Evolutionary conservation across 2,329 filamentous ascomycete genomes (phyloP).

Genomic region (Graphiopsis chlorocephala): DNA sequence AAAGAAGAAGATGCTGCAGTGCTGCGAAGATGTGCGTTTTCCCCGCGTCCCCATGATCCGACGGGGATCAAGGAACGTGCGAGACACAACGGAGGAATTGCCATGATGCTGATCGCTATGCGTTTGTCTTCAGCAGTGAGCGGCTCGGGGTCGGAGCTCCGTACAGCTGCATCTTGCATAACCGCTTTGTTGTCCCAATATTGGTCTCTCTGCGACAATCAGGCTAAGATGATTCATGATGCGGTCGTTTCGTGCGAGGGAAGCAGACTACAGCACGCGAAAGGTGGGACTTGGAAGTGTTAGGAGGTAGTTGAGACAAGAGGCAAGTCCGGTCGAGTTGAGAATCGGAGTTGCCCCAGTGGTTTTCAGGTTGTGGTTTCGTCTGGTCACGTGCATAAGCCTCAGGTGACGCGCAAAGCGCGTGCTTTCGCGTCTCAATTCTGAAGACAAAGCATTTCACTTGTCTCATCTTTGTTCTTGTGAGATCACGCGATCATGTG

Average conservation of each 20-base stretch:
- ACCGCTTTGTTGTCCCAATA: background rate
- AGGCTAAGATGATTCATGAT: background rate
- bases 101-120: background rate
- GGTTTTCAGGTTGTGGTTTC: background rate
- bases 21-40: background rate
- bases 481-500: conserved; percentile 2
- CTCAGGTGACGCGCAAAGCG: background rate
- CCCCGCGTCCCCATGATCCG: background rate
- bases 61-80: background rate
- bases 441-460: conserved; percentile 1
- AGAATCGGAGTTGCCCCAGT: background rate
- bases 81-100: background rate
- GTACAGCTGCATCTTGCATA: background rate
- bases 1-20: background rate
- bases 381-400: background rate
- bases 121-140: background rate
- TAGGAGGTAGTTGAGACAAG: background rate
- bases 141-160: background rate
- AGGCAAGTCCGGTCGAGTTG: background rate
- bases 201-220: background rate
- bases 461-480: background rate
- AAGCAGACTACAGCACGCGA: background rate
- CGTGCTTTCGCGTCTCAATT: conserved; percentile 4
- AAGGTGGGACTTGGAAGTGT: background rate
- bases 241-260: background rate